Base-by-base conservation (phyloP, 1,284 basidiomycete genomes). In the Ustilago shanxiensis region DNA sequence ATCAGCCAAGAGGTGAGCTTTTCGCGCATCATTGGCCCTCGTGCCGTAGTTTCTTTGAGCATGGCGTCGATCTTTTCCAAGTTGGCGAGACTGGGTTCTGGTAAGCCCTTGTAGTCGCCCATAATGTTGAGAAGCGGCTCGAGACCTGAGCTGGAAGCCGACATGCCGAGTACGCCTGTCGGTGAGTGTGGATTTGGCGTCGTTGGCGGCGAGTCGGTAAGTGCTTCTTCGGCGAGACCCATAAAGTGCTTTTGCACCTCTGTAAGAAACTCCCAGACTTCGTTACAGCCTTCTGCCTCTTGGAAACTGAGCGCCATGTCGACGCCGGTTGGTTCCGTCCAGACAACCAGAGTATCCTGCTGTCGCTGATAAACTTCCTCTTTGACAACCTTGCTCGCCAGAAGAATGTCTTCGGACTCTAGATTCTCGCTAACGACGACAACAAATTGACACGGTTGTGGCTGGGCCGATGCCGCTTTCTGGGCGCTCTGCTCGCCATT, bases 231-330 rank as follows among this genome's bases (percentile, higher is more conserved):
- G 39, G 70, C 66, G 6, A 77, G 66, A 22, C 74, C 66, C 68
- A 78, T 84, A 53, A 94, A 90, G 83, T 94, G 92, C 72, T 90
- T 90, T 85, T 97, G 95, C n/a, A 98, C 95, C 81, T 98, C 94
- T 74, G 91, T 89, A 81, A 99, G 95, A 86, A 99, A 99, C 81
- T 93, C 93, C 96, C 96, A 99, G 54, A 99, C 93, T 88, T 98
- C 96, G 52, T 92, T 90, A 83, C 96, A 99, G 35, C 96, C 97
- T 73, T 96, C 93, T 0, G 94, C 90, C 83, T 98, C 96, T 85
- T 98, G 96, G 83, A 99, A 99, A 78, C 95, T 97, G 56, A 99
- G 89, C 2, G 97, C 97, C 87, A 97, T 95, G 87, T 99, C 96
- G 26, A 92, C 91, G 26, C 95, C 94, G 77, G 95, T 92, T 0